Evolutionary conservation across 345 rosid genomes (phyloP).

Genomic region (Acer campestre): DNA sequence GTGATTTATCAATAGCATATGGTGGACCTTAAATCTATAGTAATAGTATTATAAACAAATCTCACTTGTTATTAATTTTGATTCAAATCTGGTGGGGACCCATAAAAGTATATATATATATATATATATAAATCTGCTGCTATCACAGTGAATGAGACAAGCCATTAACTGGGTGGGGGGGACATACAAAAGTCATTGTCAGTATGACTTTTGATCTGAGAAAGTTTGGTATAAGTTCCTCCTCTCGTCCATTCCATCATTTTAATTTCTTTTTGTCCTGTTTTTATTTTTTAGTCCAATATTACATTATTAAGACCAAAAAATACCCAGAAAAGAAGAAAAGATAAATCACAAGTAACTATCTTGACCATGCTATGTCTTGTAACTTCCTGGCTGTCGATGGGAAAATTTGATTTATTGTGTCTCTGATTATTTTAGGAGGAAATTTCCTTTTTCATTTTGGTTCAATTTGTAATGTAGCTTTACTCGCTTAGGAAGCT

Average conservation of each 20-base stretch:
- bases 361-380: neutral
- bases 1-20: constrained; percentile 6
- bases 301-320: neutral
- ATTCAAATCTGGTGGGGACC: constrained; percentile 29
- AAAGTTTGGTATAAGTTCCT: neutral
- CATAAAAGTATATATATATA: neutral
- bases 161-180: constrained; percentile 25
- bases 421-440: neutral
- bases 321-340: neutral
- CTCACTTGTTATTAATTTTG: neutral
- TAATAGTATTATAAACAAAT: neutral
- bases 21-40: neutral
- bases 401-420: neutral
- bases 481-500: constrained; percentile 12
- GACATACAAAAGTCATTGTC: constrained; percentile 13
- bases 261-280: constrained; percentile 1
- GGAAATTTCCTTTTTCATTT: constrained; percentile 25
- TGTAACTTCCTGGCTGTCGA: neutral
- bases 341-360: neutral
- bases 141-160: constrained; percentile 9
- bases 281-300: neutral
- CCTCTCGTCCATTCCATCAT: neutral
- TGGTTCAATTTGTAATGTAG: neutral
- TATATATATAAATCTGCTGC: neutral
- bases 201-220: constrained; percentile 10